Conservation (phyloP, 805 yeast genomes). For the Wickerhamomyces rabaulensis region DNA sequence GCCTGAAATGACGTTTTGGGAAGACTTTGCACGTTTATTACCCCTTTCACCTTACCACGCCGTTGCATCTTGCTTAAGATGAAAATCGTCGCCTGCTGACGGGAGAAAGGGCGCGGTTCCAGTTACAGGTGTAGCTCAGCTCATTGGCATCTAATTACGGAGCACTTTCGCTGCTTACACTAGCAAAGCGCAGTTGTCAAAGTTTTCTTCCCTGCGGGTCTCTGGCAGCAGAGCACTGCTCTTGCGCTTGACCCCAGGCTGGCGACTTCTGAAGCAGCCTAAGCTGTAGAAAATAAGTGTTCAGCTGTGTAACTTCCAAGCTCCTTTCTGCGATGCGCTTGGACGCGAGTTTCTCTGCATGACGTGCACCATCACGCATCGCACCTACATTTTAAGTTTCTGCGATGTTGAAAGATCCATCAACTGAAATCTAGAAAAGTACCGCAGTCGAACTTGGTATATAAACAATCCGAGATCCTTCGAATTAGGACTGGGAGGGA, state of each 20-base stretch:
- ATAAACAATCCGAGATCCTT: background rate
- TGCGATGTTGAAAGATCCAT: background rate
- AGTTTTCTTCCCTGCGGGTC: background rate
- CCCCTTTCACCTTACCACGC: background rate
- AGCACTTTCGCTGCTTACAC: too few relatives aligned
- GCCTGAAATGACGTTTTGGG: background rate
- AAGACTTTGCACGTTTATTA: background rate
- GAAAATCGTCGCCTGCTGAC: too few relatives aligned
- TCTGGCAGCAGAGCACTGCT: too few relatives aligned
- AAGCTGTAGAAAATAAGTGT: background rate
- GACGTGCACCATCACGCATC: background rate
- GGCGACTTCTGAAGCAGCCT: background rate
- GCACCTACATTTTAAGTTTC: background rate
- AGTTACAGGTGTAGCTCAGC: too few relatives aligned
- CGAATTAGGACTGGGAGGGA: too few relatives aligned
- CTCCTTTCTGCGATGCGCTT: background rate
- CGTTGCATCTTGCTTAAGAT: too few relatives aligned
- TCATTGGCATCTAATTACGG: too few relatives aligned
- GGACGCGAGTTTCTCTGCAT: background rate
- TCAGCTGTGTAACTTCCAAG: background rate
- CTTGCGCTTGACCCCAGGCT: too few relatives aligned
- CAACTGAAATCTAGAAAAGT: background rate
- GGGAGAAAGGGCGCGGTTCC: too few relatives aligned
- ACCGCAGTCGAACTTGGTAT: background rate
- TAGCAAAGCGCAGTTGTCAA: background rate